A percentile compares a stretch with the other conserved stretches of the same genome.
Evolutionary conservation across 192 early-diverging fungal species (phyloP).

Genomic region (Coemansia sp.): DNA sequence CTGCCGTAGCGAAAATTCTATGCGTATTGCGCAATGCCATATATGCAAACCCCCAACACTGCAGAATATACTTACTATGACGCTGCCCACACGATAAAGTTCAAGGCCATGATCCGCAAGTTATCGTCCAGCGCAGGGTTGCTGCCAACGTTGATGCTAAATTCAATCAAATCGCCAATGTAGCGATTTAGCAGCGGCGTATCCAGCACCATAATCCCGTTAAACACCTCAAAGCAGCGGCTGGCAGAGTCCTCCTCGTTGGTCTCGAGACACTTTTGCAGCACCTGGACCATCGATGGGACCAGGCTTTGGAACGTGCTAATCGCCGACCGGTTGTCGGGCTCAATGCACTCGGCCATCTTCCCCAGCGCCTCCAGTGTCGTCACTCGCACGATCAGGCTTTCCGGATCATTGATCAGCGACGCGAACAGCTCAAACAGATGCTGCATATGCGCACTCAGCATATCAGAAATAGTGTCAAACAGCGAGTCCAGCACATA

Average conservation of each 20-base stretch:
- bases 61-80: constrained; percentile 61
- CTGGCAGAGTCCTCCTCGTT: constrained; percentile 74
- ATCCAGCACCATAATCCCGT: constrained; percentile 76
- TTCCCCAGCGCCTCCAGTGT: constrained; percentile 80
- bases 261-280: constrained; percentile 72
- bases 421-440: constrained; percentile 73
- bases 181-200: constrained; percentile 76
- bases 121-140: constrained; percentile 68
- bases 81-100: constrained; percentile 63
- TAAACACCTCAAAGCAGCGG: constrained; percentile 86
- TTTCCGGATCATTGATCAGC: constrained; percentile 80
- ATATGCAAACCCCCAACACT: constrained; percentile 2
- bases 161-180: constrained; percentile 75
- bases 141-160: constrained; percentile 70
- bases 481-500: constrained; percentile 85
- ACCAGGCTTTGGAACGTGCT: constrained; percentile 69
- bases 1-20: neutral
- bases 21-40: neutral
- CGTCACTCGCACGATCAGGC: constrained; percentile 72
- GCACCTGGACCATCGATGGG: constrained; percentile 81
- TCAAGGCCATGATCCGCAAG: constrained; percentile 75
- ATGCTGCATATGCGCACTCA: constrained; percentile 58
- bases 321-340: constrained; percentile 65
- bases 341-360: constrained; percentile 77
- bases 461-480: constrained; percentile 73